These are phyloP conservation scores for Trichoderma sp. DNA, from an alignment of 2,329 filamentous ascomycete species.

Conservation along the genomic window DNA sequence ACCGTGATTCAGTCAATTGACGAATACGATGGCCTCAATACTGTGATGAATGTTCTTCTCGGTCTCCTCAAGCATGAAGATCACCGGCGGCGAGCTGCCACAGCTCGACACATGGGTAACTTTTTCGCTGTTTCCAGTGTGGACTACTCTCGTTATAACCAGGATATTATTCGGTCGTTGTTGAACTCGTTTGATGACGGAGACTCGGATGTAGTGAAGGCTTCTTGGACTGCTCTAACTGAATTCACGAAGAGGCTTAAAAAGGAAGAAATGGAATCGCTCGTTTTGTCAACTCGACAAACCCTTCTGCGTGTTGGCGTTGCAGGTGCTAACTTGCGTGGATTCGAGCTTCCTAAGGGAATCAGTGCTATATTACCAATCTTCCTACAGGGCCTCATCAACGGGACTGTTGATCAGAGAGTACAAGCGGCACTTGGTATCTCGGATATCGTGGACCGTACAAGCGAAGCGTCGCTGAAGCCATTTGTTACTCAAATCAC, in stretches of 20 bases:
- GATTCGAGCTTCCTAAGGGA: constrained; percentile 91
- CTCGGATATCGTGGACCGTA: constrained; percentile 92
- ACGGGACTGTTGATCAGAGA: constrained; percentile 88
- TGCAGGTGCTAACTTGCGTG: constrained; percentile 77
- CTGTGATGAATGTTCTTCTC: constrained; percentile 90
- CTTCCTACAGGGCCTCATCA: constrained; percentile 97
- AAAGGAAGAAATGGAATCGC: constrained; percentile 97
- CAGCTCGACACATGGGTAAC: constrained; percentile 75
- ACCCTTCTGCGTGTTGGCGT: constrained; percentile 87
- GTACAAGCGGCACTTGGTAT: constrained; percentile 91
- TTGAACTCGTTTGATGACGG: constrained; percentile 90
- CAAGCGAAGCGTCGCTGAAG: constrained; percentile 82
- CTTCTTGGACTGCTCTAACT: constrained; percentile 82
- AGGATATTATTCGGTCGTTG: constrained; percentile 87
- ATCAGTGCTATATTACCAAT: constrained; percentile 96
- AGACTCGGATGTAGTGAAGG: constrained; percentile 81
- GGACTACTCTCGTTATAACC: constrained; percentile 95
- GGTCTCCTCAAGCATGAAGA: constrained; percentile 90
- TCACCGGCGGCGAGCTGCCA: constrained; percentile 76
- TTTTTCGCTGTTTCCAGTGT: constrained; percentile 82
- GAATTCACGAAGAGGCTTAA: constrained; percentile 85
- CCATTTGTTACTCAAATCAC: constrained; percentile 98
- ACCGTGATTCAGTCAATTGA: constrained; percentile 90
- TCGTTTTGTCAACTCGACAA: constrained; percentile 84
- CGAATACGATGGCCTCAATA: constrained; percentile 93